phyloP scores from a whole-genome alignment of 768 basidiomycete species.

The Neoboletus magnificus region DNA sequence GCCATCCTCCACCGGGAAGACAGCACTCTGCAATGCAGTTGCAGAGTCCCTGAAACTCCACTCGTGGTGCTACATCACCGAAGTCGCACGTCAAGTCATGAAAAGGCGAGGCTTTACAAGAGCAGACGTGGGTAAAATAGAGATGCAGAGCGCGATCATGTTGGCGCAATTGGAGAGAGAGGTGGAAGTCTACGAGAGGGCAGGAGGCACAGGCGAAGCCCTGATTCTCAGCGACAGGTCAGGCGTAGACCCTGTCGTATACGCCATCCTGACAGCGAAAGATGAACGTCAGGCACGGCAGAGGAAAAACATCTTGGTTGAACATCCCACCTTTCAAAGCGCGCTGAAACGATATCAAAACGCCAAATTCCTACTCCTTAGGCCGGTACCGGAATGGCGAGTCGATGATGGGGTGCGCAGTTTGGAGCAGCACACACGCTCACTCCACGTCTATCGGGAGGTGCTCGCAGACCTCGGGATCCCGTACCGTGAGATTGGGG shows the following conservation, averaged over 20 bases:
- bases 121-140: constrained; percentile 43
- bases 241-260: constrained; percentile 61
- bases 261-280: constrained; percentile 48
- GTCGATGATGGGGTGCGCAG: constrained; percentile 62
- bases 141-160: constrained; percentile 67
- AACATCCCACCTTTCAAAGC: constrained; percentile 38
- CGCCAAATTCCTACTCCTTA: constrained; percentile 53
- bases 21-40: constrained; percentile 58
- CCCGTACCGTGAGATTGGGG: constrained; percentile 43
- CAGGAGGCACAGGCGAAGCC: constrained; percentile 12
- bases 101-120: constrained; percentile 49
- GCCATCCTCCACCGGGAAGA: constrained; percentile 68
- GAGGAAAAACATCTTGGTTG: constrained; percentile 35
- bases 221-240: constrained; percentile 61
- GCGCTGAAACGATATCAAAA: constrained; percentile 42
- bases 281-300: constrained; percentile 35
- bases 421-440: constrained; percentile 45
- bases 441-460: constrained; percentile 37
- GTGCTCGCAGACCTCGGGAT: constrained; percentile 43
- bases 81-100: constrained; percentile 63
- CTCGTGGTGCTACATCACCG: constrained; percentile 45
- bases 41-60: constrained; percentile 39
- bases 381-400: constrained; percentile 56
- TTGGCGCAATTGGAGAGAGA: constrained; percentile 51
- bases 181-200: constrained; percentile 16